Conservation (phyloP, 345 rosid species). For the Bretschneidera sinensis region DNA sequence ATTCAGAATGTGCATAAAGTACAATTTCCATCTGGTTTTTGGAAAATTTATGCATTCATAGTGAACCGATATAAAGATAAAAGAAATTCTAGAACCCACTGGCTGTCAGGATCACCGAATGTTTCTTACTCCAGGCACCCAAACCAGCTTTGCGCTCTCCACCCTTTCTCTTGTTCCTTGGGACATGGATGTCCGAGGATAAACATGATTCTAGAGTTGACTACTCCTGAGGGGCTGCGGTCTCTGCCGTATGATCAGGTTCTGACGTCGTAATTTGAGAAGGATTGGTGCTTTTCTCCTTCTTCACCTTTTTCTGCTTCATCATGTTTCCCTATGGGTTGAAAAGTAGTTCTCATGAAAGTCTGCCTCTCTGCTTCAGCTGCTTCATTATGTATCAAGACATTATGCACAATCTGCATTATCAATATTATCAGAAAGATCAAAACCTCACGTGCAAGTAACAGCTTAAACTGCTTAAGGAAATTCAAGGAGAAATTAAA, state of each 20-base stretch:
- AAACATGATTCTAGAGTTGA: constrained; percentile 63
- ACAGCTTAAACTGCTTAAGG: too few species aligned
- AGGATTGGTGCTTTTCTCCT: constrained; percentile 49
- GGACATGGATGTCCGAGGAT: constrained; percentile 62
- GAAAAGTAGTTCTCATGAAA: constrained; percentile 31
- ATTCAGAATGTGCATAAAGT: constrained; percentile 3
- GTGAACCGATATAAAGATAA: constrained; percentile 1
- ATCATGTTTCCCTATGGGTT: constrained; percentile 26
- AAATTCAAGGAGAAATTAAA: not conserved
- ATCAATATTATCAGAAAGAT: not conserved
- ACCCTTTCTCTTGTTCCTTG: constrained; percentile 80
- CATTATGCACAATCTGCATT: constrained; percentile 53
- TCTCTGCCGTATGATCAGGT: constrained; percentile 23
- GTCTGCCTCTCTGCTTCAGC: constrained; percentile 41
- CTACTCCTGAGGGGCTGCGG: constrained; percentile 24
- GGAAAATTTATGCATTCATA: constrained; percentile 2
- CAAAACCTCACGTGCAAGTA: not conserved
- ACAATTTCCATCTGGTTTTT: not conserved
- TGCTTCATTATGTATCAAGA: constrained; percentile 46
- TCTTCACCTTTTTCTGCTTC: constrained; percentile 44
- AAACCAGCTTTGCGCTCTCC: constrained; percentile 78
- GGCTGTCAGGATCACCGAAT: constrained; percentile 69
- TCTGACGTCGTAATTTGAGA: constrained; percentile 31
- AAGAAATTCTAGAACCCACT: constrained; percentile 22
- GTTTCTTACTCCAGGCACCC: constrained; percentile 65